Evolutionary conservation across 2,329 filamentous ascomycete species (phyloP).

Genomic region (Fonsecaea multimorphosa): DNA sequence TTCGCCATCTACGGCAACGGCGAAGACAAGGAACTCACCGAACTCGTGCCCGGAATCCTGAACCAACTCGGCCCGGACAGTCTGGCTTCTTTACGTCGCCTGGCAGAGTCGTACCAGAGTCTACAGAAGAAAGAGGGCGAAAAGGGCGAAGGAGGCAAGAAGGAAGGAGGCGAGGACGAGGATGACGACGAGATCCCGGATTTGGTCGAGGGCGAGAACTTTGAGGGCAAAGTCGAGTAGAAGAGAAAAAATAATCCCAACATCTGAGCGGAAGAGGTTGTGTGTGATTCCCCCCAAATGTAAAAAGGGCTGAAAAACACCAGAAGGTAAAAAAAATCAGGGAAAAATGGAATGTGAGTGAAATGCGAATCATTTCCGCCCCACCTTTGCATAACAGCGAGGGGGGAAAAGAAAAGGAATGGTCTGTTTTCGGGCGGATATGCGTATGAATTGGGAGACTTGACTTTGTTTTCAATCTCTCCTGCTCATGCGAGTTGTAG

Average conservation of each 20-base stretch:
- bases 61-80: conserved; percentile 99
- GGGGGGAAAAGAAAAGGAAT: neutral
- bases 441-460: neutral
- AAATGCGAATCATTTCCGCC: neutral
- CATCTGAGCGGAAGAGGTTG: neutral
- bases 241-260: conserved; percentile 15
- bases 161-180: conserved; percentile 74
- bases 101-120: conserved; percentile 99
- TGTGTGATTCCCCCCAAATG: neutral
- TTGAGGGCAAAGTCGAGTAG: conserved; percentile 97
- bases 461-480: neutral
- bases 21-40: conserved; percentile 99
- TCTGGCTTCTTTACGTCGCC: conserved; percentile 94
- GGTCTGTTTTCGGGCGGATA: neutral
- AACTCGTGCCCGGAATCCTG: conserved; percentile 98
- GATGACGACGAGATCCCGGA: conserved; percentile 94
- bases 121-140: conserved; percentile 92
- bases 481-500: neutral
- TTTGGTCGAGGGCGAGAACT: conserved; percentile 95
- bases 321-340: neutral
- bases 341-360: neutral
- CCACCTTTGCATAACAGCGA: neutral
- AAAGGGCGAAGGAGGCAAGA: conserved; percentile 57
- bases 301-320: neutral
- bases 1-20: conserved; percentile 99